Base-by-base conservation (phyloP, 768 basidiomycete genomes). In the Phylloporus sp. region DNA sequence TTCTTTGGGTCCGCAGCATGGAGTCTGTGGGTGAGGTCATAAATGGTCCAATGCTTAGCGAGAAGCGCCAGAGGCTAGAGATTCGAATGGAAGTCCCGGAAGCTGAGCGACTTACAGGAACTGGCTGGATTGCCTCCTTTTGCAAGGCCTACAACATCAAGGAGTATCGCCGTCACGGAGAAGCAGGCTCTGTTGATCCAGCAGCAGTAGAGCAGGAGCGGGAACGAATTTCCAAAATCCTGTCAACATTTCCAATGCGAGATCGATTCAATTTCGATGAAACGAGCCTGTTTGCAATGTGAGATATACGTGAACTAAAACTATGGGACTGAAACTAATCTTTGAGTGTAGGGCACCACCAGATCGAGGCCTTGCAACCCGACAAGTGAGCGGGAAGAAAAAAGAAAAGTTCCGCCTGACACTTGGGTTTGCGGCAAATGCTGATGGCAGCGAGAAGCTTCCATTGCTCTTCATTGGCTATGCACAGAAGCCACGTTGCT, bases 1-100 rank as follows among this genome's bases (percentile, higher is more conserved):
- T 53, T 6, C 45, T 67, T 1, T 73, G 70, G 70, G 45, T 65
- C 4, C 40, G 57, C 41, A 47, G 61, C 27, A 64, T 67, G 62
- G 61, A 70, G 41, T 38, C 42, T 6, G 63, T 61, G 40, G 13
- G 54, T 2, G 57, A 63, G 32, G 34, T 11, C 6, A 53, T 64
- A 5, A 38, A n/a, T 20, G 49, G 52, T 3, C 41, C 41, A 20
- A 46, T 50, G 48, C 17, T 50, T 2, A 6, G 9, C 13, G 57
- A 39, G 13, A 53, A 53, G 29, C 48, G 52, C 3, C n/a, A n/a
- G n/a, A n/a, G n/a, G n/a, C n/a, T 8, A 3, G 1, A 23, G 45
- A 4, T 67, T 69, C 44, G 64, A 69, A 42, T n/a, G 48, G 60
- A 0, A 39, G 63, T 32, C 54, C 69, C 23, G 69, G 67, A 2